These are phyloP conservation scores for Microbotryomycetes sp. DNA, from an alignment of 1,284 basidiomycete species.

Conservation along the genomic window DNA sequence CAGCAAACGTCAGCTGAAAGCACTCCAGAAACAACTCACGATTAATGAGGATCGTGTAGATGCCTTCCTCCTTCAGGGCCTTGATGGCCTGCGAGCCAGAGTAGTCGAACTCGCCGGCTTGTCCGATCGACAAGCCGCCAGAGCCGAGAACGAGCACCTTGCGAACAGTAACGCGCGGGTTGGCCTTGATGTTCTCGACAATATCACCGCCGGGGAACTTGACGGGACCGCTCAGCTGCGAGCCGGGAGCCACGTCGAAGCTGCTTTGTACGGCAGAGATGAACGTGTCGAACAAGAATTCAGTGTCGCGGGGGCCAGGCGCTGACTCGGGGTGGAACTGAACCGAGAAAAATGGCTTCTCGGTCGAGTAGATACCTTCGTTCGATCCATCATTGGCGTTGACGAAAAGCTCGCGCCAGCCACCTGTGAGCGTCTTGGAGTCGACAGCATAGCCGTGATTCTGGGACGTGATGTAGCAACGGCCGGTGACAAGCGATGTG, in stretches of 20 bases:
- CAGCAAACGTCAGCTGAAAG: slow-evolving; percentile 56
- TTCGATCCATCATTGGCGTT: slow-evolving; percentile 98
- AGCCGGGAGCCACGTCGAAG: slow-evolving; percentile 48
- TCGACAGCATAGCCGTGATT: slow-evolving; percentile 99
- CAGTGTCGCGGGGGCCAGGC: slow-evolving; percentile 96
- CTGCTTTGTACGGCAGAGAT: slow-evolving; percentile 61
- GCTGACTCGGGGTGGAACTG: slow-evolving; percentile 99
- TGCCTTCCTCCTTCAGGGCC: slow-evolving; percentile 95
- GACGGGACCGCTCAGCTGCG: slow-evolving; percentile 57
- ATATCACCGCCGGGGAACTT: slow-evolving; percentile 79
- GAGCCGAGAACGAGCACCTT: slow-evolving; percentile 97
- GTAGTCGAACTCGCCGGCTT: slow-evolving; percentile 99
- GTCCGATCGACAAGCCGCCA: slow-evolving; percentile 95
- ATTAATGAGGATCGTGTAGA: slow-evolving; percentile 97
- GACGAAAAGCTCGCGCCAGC: slow-evolving; percentile 89
- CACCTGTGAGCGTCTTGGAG: slow-evolving; percentile 62
- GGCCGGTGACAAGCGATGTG: slow-evolving; percentile 83
- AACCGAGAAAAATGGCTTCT: slow-evolving; percentile 91
- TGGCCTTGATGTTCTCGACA: slow-evolving; percentile 68
- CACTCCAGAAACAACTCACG: slow-evolving; percentile 38
- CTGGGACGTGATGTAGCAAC: slow-evolving; percentile 98
- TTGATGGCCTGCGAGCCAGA: slow-evolving; percentile 99
- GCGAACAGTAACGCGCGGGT: slow-evolving; percentile 68
- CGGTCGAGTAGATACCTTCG: slow-evolving; percentile 90
- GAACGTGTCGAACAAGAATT: slow-evolving; percentile 98